Evolutionary conservation across 495 filamentous ascomycete species (phyloP), one percentile per base, ranked within the genome.

Genomic region (Gamarada debralockiae): DNA sequence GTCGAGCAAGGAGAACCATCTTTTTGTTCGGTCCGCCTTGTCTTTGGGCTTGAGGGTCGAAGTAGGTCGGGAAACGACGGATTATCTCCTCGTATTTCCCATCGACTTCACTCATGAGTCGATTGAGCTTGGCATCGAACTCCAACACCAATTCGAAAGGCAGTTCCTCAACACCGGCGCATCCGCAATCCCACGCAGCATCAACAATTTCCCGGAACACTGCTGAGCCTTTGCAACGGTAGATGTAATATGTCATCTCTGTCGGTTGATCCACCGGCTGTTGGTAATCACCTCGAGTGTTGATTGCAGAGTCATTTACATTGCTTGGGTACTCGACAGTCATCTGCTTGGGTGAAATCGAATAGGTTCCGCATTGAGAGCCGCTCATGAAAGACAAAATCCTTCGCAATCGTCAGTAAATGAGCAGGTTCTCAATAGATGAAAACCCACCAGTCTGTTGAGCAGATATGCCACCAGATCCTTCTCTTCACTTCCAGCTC

Each of bases 301-400:
- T 52, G 18, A 57, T 57, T 2, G 21, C 39, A 5, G 10, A 21
- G 23, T 57, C 55, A 20, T 57, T 24, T 0, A 47, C 40, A 29
- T 57, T 57, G 17, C 18, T 52, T 33, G 55, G 55, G 7, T 7
- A 43, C 10, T 57, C 48, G 9, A 46, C 42, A 3, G 39, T 40
- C 55, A 57, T 57, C 8, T 57, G 55, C n/a, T 44, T 5, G 1
- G 55, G 55, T 15, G 51, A 41, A 3, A 57, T 41, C 22, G 29
- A 42, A 24, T 57, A 57, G 3, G 55, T 57, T 43, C 55, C 55
- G 36, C 42, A 48, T 52, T 57, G 55, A 37, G 48, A 34, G 17
- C 55, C 55, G 23, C 48, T 48, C 55, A 57, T 57, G 43, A 52
- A 57, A 23, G 48, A 40, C 25, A 52, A 8, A 8, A 57, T 18